These are phyloP conservation scores for Ganoderma resinaceum DNA, from an alignment of 1,284 basidiomycete species.

Conservation along the genomic window DNA sequence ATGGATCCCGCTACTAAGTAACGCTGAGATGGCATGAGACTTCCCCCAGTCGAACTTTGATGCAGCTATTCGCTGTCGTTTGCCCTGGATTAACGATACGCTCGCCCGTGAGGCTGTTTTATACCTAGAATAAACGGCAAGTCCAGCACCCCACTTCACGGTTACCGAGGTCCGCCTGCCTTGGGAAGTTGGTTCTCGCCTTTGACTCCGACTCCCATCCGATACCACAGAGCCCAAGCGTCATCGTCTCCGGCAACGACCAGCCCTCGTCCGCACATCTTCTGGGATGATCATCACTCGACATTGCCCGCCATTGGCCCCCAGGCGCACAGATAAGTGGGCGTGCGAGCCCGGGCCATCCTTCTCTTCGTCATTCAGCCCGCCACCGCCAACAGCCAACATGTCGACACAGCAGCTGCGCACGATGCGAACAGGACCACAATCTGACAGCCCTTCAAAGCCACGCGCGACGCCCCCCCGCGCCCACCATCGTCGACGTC, in stretches of 20 bases:
- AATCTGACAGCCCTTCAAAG: constrained; percentile 1
- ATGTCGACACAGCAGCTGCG: constrained; percentile 20
- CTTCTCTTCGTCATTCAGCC: neutral
- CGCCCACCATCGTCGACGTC: neutral
- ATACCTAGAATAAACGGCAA: neutral
- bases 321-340: constrained; percentile 15
- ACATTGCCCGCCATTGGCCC: constrained; percentile 16
- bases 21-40: constrained; percentile 33
- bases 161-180: neutral
- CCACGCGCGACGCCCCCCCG: constrained; percentile 5
- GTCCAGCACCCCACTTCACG: neutral
- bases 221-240: neutral
- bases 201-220: neutral
- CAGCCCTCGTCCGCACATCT: constrained; percentile 13
- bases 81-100: neutral
- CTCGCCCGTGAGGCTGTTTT: constrained; percentile 6
- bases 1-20: constrained; percentile 29
- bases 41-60: constrained; percentile 37
- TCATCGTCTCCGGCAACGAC: neutral
- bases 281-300: constrained; percentile 21
- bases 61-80: neutral
- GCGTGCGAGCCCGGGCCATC: neutral
- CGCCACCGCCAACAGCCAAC: neutral
- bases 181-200: neutral
- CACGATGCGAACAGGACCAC: constrained; percentile 19